phyloP scores from a whole-genome alignment of 495 filamentous ascomycete species.

The Niebla homalea region DNA sequence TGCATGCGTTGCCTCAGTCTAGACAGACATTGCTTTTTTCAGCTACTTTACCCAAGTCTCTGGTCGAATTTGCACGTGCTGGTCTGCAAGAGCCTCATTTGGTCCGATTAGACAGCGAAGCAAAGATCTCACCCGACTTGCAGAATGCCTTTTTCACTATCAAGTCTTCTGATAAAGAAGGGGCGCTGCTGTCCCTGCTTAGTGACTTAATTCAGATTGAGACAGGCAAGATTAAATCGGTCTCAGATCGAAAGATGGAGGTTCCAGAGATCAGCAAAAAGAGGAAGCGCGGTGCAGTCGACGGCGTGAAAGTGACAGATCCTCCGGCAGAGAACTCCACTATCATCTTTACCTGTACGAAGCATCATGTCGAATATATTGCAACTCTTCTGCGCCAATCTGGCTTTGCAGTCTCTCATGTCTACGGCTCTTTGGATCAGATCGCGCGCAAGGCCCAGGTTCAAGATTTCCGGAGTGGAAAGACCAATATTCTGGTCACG shows the following conservation, averaged over 20 bases:
- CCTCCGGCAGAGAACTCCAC: constrained; percentile 71
- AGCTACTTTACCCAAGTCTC: constrained; percentile 79
- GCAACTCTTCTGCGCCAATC: constrained; percentile 54
- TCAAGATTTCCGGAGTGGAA: constrained; percentile 67
- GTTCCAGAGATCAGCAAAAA: constrained; percentile 28
- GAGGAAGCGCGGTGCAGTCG: constrained; percentile 33
- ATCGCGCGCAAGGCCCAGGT: constrained; percentile 84
- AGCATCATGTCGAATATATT: constrained; percentile 96
- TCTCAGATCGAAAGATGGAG: constrained; percentile 23
- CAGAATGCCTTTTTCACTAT: constrained; percentile 88
- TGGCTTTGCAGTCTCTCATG: constrained; percentile 81
- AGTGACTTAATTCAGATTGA: constrained; percentile 91
- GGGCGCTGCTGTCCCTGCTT: constrained; percentile 74
- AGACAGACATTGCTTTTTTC: constrained; percentile 91
- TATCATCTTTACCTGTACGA: constrained; percentile 86
- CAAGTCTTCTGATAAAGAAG: constrained; percentile 86
- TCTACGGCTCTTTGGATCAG: constrained; percentile 88
- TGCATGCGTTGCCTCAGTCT: constrained; percentile 68
- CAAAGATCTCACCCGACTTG: constrained; percentile 87
- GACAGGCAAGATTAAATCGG: constrained; percentile 49
- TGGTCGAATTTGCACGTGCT: constrained; percentile 91
- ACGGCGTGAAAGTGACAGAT: constrained; percentile 31
- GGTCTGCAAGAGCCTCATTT: constrained; percentile 81
- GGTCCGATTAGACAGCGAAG: constrained; percentile 81
- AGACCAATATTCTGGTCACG: constrained; percentile 85